Evolutionary conservation across 306 rosid species (phyloP), one percentile per base, ranked within the genome.

Genomic region (Abrus pulchellus): DNA sequence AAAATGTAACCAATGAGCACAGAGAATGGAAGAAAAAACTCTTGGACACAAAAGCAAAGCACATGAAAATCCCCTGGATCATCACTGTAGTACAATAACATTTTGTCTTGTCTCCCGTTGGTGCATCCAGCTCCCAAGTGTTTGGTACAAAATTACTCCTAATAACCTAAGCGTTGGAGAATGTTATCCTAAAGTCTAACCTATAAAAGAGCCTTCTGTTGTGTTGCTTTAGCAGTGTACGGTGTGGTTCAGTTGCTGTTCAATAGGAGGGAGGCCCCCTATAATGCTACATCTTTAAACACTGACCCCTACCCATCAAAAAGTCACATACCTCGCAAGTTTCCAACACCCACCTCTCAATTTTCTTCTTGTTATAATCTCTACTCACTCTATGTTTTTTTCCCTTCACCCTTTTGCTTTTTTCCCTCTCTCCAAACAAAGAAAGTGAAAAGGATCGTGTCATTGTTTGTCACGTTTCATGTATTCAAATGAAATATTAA

Each of bases 91-190:
- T 1, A 28, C 27, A 68, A 68, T 27, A 9, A 68, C 40, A 38
- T 1, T 12, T 43, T 20, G 72, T 67, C 14, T 5, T 45, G 55
- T 68, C 38, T 68, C 38, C 55, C 40, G 1, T 27, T 27, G 73
- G 54, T 33, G n/a, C 0, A 68, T 7, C 53, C 53, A 41, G 14
- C 73, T 68, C 73, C 73, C 73, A 68, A 68, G 55, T 44, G 55
- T 44, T 9, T 4, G 27, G 55, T 68, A 68, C 55, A 28, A 9
- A 33, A 4, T 43, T 43, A 27, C 40, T 68, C 27, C 73, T 68
- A 68, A 68, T 68, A 68, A 44, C 72, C 73, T 68, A 68, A 44
- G 73, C 55, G 55, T 68, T 68, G 73, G 73, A 68, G 73, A 68
- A 68, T 68, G 55, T 28, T 68, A 45, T 45, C 72, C 72, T 44